Evolutionary conservation across 345 rosid species (phyloP).

Genomic region (Aquilaria malaccensis): DNA sequence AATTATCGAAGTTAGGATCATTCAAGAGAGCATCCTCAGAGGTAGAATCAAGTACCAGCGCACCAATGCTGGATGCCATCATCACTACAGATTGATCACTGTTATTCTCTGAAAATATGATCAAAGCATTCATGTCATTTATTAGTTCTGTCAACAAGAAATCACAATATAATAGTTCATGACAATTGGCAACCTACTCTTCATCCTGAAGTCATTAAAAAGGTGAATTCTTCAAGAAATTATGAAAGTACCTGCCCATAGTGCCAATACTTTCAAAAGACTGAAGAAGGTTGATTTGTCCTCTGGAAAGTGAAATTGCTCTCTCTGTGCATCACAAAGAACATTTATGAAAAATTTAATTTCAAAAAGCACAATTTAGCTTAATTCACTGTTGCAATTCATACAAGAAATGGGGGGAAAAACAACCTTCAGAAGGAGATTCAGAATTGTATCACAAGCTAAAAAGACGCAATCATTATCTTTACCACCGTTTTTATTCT

Average conservation of each 20-base stretch:
- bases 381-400: neutral
- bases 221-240: neutral
- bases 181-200: neutral
- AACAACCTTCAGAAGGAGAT: constrained; percentile 74
- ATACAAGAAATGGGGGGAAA: constrained; percentile 2
- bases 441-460: constrained; percentile 87
- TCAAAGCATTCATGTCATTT: neutral
- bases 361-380: neutral
- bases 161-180: neutral
- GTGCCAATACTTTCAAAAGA: constrained; percentile 55
- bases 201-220: too few relatives aligned
- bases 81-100: constrained; percentile 39
- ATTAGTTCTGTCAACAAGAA: neutral
- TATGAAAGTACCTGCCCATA: constrained; percentile 55
- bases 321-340: constrained; percentile 33
- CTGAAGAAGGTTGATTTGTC: constrained; percentile 31
- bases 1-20: constrained; percentile 32
- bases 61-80: constrained; percentile 83
- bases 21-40: constrained; percentile 69
- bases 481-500: constrained; percentile 27
- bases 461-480: constrained; percentile 45
- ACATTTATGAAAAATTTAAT: constrained; percentile 5
- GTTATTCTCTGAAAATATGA: constrained; percentile 33
- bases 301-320: constrained; percentile 32
- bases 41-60: constrained; percentile 54